Percentiles rank a stretch among this genome's conserved stretches.
These are phyloP conservation scores for Cutaneotrichosporon cyanovorans DNA, from an alignment of 1,284 basidiomycete genomes.

Conservation along the genomic window DNA sequence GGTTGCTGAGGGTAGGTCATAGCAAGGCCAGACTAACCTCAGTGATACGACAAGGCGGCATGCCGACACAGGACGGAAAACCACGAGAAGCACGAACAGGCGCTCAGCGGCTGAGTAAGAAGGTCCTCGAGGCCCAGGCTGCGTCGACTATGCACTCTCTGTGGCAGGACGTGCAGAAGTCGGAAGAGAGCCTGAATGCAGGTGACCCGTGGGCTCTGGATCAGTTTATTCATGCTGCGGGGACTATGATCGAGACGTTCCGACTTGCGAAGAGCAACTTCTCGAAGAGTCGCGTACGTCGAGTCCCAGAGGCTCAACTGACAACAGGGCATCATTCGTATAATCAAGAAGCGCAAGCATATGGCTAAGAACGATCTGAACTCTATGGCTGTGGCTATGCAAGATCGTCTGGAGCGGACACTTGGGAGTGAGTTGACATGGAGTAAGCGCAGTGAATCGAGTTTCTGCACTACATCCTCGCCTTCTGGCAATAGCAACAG, in stretches of 20 bases:
- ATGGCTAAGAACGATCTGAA: slow-evolving; percentile 23
- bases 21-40: background rate
- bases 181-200: slow-evolving; percentile 38
- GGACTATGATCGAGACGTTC: slow-evolving; percentile 79
- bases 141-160: slow-evolving; percentile 37
- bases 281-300: slow-evolving; percentile 60
- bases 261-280: slow-evolving; percentile 77
- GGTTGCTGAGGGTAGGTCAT: slow-evolving; percentile 66
- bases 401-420: slow-evolving; percentile 39
- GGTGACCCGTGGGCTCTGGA: slow-evolving; percentile 45
- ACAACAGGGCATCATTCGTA: slow-evolving; percentile 31
- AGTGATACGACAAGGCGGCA: slow-evolving; percentile 19
- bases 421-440: slow-evolving; percentile 30
- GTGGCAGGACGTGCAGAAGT: slow-evolving; percentile 42
- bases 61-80: slow-evolving; percentile 8
- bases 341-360: slow-evolving; percentile 25
- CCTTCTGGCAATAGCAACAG: too few relatives aligned
- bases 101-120: slow-evolving; percentile 26
- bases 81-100: slow-evolving; percentile 24
- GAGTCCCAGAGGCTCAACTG: background rate
- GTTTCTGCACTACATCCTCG: too few relatives aligned
- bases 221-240: slow-evolving; percentile 72
- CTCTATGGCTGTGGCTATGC: slow-evolving; percentile 32
- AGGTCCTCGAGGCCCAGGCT: slow-evolving; percentile 35
- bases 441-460: background rate